phyloP scores from a whole-genome alignment of 2,329 filamentous ascomycete species.

The Albophoma yamanashiensis region DNA sequence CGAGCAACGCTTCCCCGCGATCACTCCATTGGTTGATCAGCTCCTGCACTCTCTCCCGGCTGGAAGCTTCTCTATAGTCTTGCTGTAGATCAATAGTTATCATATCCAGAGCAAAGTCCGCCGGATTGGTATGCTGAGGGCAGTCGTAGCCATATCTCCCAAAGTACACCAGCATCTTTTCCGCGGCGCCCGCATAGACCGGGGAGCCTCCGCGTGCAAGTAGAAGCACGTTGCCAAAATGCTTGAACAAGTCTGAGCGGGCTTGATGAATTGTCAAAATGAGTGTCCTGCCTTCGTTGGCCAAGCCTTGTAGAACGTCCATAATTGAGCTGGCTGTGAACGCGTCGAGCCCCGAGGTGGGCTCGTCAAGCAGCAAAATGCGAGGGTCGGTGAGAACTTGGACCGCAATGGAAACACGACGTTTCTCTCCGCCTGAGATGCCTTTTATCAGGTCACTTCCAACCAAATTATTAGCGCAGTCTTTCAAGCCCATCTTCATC shows the following conservation, averaged over 20 bases:
- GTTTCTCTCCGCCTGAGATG: conserved; percentile 71
- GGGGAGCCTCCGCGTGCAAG: conserved; percentile 59
- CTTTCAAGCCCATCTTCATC: conserved; percentile 65
- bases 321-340: conserved; percentile 71
- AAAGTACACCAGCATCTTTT: conserved; percentile 57
- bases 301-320: conserved; percentile 59
- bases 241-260: conserved; percentile 59
- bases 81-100: conserved; percentile 68
- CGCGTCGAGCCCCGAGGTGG: conserved; percentile 65
- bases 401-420: conserved; percentile 66
- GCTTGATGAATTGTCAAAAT: conserved; percentile 73
- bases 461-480: conserved; percentile 65
- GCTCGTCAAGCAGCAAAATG: conserved; percentile 64
- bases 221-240: conserved; percentile 62
- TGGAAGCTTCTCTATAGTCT: conserved; percentile 49
- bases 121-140: conserved; percentile 61
- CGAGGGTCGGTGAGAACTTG: conserved; percentile 68
- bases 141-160: conserved; percentile 49
- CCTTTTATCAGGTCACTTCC: conserved; percentile 65
- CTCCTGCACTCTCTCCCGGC: conserved; percentile 47
- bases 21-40: conserved; percentile 49
- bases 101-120: conserved; percentile 67
- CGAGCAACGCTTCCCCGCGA: conserved; percentile 3
- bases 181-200: conserved; percentile 55
- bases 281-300: conserved; percentile 62